Conservation (phyloP, 2,329 filamentous ascomycete genomes). For the Scorias spongiosa region DNA sequence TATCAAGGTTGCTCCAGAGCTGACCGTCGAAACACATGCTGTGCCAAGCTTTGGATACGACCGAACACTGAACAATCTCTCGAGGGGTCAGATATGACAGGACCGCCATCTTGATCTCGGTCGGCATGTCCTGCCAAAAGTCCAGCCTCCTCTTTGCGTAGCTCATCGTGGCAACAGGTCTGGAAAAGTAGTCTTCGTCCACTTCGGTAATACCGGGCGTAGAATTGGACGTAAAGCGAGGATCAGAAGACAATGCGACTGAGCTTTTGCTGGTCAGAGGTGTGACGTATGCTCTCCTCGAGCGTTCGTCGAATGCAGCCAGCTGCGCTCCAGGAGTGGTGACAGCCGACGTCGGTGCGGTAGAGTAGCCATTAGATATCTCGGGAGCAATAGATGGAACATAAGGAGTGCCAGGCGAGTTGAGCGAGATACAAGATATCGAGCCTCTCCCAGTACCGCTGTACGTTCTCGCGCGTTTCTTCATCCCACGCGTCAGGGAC, state of each 20-base stretch:
- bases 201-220: conserved; percentile 22
- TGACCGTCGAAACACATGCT: conserved; percentile 86
- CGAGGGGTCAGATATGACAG: conserved; percentile 62
- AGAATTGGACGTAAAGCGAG: conserved; percentile 32
- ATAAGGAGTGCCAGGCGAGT: conserved; percentile 35
- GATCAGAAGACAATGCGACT: conserved; percentile 47
- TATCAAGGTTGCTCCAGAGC: conserved; percentile 71
- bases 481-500: conserved; percentile 48
- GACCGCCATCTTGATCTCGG: conserved; percentile 67
- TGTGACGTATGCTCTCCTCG: conserved; percentile 41
- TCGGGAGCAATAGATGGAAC: conserved; percentile 40
- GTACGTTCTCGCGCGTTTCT: conserved; percentile 46
- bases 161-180: conserved; percentile 13
- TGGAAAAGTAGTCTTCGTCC: conserved; percentile 33
- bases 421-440: conserved; percentile 49
- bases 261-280: conserved; percentile 35
- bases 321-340: conserved; percentile 29
- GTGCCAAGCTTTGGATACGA: conserved; percentile 65
- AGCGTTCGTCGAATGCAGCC: conserved; percentile 34
- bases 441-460: conserved; percentile 47
- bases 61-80: conserved; percentile 64
- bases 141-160: conserved; percentile 33
- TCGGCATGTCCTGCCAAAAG: conserved; percentile 69
- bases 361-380: conserved; percentile 40
- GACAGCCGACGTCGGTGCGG: conserved; percentile 38